phyloP scores from a whole-genome alignment of 2,329 filamentous ascomycete genomes.

The Dryadomyces sulphureus region DNA sequence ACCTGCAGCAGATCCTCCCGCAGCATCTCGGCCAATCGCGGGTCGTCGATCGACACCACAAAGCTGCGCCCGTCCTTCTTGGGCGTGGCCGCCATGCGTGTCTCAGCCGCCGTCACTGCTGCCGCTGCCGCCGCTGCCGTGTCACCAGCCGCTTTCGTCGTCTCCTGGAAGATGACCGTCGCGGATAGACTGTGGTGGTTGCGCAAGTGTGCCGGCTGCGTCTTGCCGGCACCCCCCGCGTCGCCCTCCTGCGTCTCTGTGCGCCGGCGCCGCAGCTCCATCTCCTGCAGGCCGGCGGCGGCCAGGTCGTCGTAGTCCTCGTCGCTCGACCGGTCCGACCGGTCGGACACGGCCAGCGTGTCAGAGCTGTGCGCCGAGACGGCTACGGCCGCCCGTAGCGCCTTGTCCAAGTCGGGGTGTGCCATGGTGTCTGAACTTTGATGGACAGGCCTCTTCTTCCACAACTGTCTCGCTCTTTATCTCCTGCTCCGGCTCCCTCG shows the following conservation, averaged over 20 bases:
- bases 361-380: constrained; percentile 5
- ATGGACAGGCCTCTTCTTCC: too few relatives aligned
- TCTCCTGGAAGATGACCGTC: constrained; percentile 11
- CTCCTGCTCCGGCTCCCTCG: too few relatives aligned
- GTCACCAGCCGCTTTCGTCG: too few relatives aligned
- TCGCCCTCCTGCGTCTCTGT: constrained; percentile 2
- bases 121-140: too few relatives aligned
- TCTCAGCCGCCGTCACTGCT: background rate
- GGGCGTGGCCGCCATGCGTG: too few relatives aligned
- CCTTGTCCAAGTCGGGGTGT: constrained; percentile 11
- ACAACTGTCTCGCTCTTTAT: too few relatives aligned
- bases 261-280: constrained; percentile 6
- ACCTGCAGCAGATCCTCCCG: constrained; percentile 16
- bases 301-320: constrained; percentile 28
- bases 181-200: constrained; percentile 8
- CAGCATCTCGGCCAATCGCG: constrained; percentile 24
- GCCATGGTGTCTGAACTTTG: too few relatives aligned
- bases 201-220: too few relatives aligned
- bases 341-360: constrained; percentile 19
- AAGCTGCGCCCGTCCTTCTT: constrained; percentile 8
- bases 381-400: constrained; percentile 4
- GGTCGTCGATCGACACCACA: constrained; percentile 18
- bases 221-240: background rate
- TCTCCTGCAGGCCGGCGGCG: constrained; percentile 5
- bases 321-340: constrained; percentile 24